phyloP scores from a whole-genome alignment of 139 green algal genomes.

The Microglena sp. region DNA sequence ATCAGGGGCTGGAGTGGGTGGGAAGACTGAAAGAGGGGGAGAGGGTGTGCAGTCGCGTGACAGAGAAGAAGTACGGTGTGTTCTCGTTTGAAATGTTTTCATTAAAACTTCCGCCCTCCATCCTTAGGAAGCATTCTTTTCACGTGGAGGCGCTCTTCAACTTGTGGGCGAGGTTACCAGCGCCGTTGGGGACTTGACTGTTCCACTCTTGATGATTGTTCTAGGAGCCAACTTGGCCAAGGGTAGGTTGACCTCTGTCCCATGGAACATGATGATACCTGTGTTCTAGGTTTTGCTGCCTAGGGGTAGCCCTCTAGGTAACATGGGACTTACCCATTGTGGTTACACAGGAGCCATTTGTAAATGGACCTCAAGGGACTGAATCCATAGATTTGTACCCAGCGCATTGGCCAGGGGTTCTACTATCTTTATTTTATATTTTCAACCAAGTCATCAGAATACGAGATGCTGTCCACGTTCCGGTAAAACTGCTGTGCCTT shows the following conservation, averaged over 20 bases:
- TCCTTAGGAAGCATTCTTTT: constrained; percentile 17
- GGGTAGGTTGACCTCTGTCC: constrained; percentile 1
- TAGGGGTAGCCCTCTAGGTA: background rate
- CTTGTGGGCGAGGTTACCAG: constrained; percentile 24
- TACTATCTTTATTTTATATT: constrained; percentile 1
- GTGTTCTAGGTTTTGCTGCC: background rate
- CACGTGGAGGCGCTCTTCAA: constrained; percentile 3
- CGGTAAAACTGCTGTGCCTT: background rate
- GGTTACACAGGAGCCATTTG: no score
- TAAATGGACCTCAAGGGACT: no score
- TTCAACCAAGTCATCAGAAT: background rate
- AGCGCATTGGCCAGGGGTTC: background rate
- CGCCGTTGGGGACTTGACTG: constrained; percentile 15
- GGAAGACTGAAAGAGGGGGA: no score
- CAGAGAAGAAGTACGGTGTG: no score
- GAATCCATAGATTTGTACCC: no score
- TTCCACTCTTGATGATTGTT: constrained; percentile 41
- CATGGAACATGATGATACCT: background rate
- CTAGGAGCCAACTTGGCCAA: constrained; percentile 40
- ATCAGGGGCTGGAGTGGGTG: no score
- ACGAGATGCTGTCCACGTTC: background rate
- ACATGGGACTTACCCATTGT: no score
- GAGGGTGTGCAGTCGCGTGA: no score
- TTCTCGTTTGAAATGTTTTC: no score
- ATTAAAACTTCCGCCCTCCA: background rate